phyloP scores from a whole-genome alignment of 495 filamentous ascomycete species.

The Neurospora sp. region DNA sequence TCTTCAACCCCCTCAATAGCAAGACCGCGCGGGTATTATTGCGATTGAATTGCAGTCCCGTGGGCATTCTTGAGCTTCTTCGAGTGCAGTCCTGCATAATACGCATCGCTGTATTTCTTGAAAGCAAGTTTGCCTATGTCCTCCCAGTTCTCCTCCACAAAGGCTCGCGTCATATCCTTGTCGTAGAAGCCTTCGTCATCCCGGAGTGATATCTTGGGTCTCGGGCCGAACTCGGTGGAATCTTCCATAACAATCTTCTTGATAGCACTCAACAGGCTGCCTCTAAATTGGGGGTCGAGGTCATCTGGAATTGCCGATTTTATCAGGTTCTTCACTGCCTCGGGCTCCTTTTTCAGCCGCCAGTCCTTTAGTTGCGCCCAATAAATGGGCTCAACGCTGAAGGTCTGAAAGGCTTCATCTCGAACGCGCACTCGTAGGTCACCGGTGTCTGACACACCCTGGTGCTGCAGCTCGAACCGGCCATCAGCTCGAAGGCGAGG shows the following conservation, averaged over 20 bases:
- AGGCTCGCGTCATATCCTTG: slow-evolving; percentile 21
- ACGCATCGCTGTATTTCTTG: slow-evolving; percentile 15
- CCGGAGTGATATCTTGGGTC: slow-evolving; percentile 8
- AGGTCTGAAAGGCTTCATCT: slow-evolving; percentile 25
- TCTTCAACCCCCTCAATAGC: background rate
- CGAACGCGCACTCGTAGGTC: slow-evolving; percentile 19
- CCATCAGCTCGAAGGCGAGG: slow-evolving; percentile 29
- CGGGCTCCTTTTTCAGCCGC: slow-evolving; percentile 15
- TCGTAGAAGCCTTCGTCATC: slow-evolving; percentile 29
- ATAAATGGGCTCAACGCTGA: slow-evolving; percentile 21
- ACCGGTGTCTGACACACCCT: background rate
- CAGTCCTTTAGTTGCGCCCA: slow-evolving; percentile 15
- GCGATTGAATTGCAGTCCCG: background rate
- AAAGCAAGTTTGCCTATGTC: slow-evolving; percentile 23
- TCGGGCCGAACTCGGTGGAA: no score
- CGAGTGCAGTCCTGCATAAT: slow-evolving; percentile 7
- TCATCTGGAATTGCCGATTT: slow-evolving; percentile 20
- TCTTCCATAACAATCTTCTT: slow-evolving; percentile 29
- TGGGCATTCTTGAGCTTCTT: slow-evolving; percentile 5
- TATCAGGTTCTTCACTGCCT: slow-evolving; percentile 23
- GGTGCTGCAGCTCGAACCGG: slow-evolving; percentile 4
- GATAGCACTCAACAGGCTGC: slow-evolving; percentile 19
- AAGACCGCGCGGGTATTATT: background rate
- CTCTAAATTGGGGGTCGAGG: slow-evolving; percentile 9
- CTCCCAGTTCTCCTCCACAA: slow-evolving; percentile 26